These are phyloP conservation scores for Bondarzewia mesenterica DNA, from an alignment of 1,284 basidiomycete species.

Conservation along the genomic window DNA sequence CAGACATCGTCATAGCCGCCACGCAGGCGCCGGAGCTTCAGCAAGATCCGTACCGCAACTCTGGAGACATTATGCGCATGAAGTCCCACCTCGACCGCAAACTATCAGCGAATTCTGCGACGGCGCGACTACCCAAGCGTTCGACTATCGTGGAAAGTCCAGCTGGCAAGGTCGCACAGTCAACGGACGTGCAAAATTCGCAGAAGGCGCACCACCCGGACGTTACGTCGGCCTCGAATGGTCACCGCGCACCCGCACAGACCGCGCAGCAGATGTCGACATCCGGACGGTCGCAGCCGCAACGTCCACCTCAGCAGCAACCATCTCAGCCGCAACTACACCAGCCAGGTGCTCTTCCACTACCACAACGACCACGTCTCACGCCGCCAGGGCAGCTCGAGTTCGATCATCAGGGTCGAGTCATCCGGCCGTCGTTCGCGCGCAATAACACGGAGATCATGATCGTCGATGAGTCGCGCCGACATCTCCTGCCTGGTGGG, in stretches of 20 bases:
- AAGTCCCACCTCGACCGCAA: constrained; percentile 93
- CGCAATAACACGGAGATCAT: constrained; percentile 83
- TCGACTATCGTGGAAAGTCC: constrained; percentile 96
- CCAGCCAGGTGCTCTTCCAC: constrained; percentile 1
- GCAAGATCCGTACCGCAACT: constrained; percentile 75
- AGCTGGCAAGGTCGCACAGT: constrained; percentile 79
- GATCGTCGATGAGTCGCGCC: constrained; percentile 81
- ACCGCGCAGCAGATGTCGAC: constrained; percentile 13
- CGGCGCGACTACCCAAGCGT: constrained; percentile 85
- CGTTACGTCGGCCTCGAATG: not conserved
- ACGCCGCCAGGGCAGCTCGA: constrained; percentile 31
- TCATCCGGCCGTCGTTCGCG: constrained; percentile 58
- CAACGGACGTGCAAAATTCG: constrained; percentile 33
- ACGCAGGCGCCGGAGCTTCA: constrained; percentile 29
- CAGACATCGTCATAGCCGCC: constrained; percentile 26
- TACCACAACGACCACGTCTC: constrained; percentile 28
- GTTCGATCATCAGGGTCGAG: constrained; percentile 16
- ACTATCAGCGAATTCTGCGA: constrained; percentile 88
- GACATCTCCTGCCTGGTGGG: constrained; percentile 54
- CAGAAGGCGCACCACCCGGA: constrained; percentile 6
- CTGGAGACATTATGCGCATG: constrained; percentile 88
- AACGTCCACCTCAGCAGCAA: constrained; percentile 26
- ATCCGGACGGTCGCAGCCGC: not conserved
- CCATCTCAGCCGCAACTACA: constrained; percentile 23
- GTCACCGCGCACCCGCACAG: constrained; percentile 5